Percentiles rank a stretch among this genome's conserved stretches.
Conservation (phyloP, 2,329 filamentous ascomycete genomes). For the Chrysoporthe deuterocubensis region DNA sequence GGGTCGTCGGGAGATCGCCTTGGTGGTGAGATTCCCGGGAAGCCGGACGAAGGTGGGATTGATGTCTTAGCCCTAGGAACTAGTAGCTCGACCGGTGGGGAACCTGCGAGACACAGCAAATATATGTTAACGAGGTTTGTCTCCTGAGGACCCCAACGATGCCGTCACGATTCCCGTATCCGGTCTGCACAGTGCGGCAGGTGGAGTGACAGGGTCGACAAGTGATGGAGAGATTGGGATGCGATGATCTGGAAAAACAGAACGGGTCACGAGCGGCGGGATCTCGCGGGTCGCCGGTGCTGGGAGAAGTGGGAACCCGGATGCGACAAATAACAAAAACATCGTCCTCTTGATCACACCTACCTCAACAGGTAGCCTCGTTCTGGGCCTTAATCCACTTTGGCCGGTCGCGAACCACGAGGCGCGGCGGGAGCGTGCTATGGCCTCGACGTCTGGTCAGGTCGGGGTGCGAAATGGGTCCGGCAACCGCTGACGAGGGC, state of each 20-base stretch:
- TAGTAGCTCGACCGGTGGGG: constrained; percentile 10
- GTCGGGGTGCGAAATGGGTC: constrained; percentile 10
- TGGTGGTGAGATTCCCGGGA: constrained; percentile 15
- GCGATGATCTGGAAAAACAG: constrained; percentile 21
- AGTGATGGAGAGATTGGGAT: constrained; percentile 2
- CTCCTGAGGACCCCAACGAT: constrained; percentile 17
- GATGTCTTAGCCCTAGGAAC: constrained; percentile 19
- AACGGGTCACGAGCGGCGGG: constrained; percentile 3
- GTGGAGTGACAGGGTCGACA: constrained; percentile 20
- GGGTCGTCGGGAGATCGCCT: constrained; percentile 1
- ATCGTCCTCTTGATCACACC: constrained; percentile 14
- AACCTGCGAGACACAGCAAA: constrained; percentile 23
- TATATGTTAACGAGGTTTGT: constrained; percentile 24
- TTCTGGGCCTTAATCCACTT: constrained; percentile 1
- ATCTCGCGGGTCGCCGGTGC: constrained; percentile 4
- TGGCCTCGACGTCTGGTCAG: constrained; percentile 1
- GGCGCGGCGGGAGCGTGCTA: constrained; percentile 4
- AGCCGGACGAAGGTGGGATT: constrained; percentile 8
- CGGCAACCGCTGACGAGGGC: constrained; percentile 24
- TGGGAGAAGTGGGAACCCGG: neutral
- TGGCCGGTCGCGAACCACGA: constrained; percentile 9
- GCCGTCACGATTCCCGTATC: constrained; percentile 13
- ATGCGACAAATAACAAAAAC: neutral
- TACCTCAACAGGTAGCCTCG: constrained; percentile 6
- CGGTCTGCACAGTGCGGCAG: constrained; percentile 8